A percentile compares a stretch with the other conserved stretches of the same genome.
phyloP scores from a whole-genome alignment of 257 asterid genomes.

The Penstemon eatonii region DNA sequence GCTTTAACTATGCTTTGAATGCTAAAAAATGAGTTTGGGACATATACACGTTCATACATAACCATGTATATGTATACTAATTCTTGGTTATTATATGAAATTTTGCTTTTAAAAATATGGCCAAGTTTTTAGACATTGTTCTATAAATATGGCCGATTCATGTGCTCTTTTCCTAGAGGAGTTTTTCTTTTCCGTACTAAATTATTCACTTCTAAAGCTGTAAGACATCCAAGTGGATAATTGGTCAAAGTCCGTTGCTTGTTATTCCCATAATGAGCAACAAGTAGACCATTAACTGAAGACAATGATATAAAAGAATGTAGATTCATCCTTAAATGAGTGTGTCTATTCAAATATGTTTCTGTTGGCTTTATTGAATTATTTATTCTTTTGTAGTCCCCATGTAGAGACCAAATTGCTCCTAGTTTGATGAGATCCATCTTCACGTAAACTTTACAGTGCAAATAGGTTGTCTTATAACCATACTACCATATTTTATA shows the following conservation, averaged over 20 bases:
- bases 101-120: not conserved
- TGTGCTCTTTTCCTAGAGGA: constrained; percentile 3
- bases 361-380: not conserved
- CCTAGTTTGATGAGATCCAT: too few species aligned
- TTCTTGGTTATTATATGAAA: not conserved
- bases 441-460: not conserved
- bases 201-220: not conserved
- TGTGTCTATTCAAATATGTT: not conserved
- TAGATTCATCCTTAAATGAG: not conserved
- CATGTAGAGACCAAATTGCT: not conserved
- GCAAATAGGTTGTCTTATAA: not conserved
- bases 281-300: not conserved
- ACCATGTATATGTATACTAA: not conserved
- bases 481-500: not conserved
- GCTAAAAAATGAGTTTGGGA: constrained; percentile 5
- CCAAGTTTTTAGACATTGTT: not conserved
- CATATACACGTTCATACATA: not conserved
- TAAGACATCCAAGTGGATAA: constrained; percentile 4
- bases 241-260: constrained; percentile 1
- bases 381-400: not conserved
- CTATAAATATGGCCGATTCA: not conserved
- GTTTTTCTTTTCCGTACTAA: not conserved
- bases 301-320: not conserved
- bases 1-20: constrained; percentile 21
- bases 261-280: not conserved